These are phyloP conservation scores for Corinectria fuckeliana DNA, from an alignment of 2,329 filamentous ascomycete species.

Conservation along the genomic window DNA sequence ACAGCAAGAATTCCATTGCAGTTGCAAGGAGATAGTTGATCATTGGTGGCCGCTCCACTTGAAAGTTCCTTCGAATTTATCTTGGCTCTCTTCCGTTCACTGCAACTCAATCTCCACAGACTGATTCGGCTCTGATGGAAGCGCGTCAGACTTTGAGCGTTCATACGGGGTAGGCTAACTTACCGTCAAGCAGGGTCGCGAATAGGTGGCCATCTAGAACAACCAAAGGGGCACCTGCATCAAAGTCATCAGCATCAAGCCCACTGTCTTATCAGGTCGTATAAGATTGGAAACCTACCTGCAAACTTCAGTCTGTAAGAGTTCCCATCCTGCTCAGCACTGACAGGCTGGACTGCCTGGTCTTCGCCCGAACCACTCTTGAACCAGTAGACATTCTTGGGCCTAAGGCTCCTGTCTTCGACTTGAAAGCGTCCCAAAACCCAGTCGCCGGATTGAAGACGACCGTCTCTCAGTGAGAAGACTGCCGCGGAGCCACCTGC, in stretches of 20 bases:
- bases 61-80: no score
- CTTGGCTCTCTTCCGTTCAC: neutral
- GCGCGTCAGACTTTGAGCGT: neutral
- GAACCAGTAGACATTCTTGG: neutral
- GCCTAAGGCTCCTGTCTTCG: neutral
- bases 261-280: neutral
- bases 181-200: neutral
- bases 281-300: neutral
- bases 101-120: neutral
- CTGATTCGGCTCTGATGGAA: neutral
- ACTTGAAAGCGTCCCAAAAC: neutral
- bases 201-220: neutral
- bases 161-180: neutral
- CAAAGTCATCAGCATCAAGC: neutral
- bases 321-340: neutral
- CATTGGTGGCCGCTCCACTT: no score
- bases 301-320: neutral
- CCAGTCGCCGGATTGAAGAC: neutral
- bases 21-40: no score
- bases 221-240: neutral
- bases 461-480: neutral
- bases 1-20: no score
- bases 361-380: neutral
- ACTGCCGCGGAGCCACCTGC: neutral
- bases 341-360: fast-evolving